Evolutionary conservation across 2,329 filamentous ascomycete genomes (phyloP), one percentile per base, ranked within the genome.

Genomic region (Sporothrix globosa): DNA sequence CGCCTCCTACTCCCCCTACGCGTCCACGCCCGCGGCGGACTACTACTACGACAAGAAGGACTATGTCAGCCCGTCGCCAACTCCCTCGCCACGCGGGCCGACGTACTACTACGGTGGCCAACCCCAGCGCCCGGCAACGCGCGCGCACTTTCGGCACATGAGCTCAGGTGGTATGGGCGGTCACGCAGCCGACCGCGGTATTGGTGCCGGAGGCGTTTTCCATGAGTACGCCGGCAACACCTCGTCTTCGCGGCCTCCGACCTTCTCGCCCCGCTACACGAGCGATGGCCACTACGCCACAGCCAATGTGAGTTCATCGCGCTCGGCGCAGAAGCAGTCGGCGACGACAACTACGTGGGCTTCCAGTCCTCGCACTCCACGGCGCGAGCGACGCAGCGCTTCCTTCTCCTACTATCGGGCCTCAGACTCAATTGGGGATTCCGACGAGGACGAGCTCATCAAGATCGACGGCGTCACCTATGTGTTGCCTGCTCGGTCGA

Each of bases 241-340:
- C 74, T 84, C 80, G 2, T 71, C 71, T 17, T 70, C 72, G 71
- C 82, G 81, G 76, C 82, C 81, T 71, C 83, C 81, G 53, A 81
- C 83, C 72, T 86, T 87, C 77, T 88, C 86, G 73, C 86, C 86
- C 73, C 84, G 86, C 76, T 88, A 86, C 82, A 87, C 85, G 78
- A 88, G 86, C 83, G 84, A 83, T 77, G 86, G 86, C 79, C 82
- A 86, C 77, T 88, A 88, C 83, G 86, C 85, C 81, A 88, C 86
- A 81, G 86, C 85, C 82, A 86, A 88, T 88, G 86, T 88, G 86
- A 88, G 86, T 88, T 80, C 79, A 77, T 78, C 80, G 81, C 79
- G 80, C 79, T 79, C 80, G 79, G 76, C 80, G 77, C 80, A 80
- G 76, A 85, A 85, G 80, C 67, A 71, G 60, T 58, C 70, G 52